phyloP scores from a whole-genome alignment of 768 basidiomycete species.

The Mycena galopus region DNA sequence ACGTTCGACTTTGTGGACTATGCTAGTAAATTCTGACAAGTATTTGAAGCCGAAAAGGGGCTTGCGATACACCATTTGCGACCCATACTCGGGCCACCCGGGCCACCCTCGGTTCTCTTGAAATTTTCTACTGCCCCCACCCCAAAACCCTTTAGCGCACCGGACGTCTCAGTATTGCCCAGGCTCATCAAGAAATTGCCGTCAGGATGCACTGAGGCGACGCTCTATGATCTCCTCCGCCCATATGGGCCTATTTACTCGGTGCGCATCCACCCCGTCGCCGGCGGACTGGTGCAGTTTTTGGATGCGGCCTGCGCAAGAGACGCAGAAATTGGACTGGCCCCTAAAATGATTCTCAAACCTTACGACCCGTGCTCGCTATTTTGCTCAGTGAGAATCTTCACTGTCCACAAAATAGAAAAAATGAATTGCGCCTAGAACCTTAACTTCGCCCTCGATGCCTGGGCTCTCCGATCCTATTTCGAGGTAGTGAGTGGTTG shows the following conservation, averaged over 20 bases:
- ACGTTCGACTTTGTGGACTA: background rate
- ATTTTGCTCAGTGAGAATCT: constrained; percentile 30
- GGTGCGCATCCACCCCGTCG: background rate
- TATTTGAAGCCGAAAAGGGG: background rate
- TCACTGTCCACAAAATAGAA: background rate
- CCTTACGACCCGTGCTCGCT: constrained; percentile 34
- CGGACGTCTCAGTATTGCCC: background rate
- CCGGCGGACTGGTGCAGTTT: constrained; percentile 7
- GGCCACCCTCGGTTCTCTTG: background rate
- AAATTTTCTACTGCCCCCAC: background rate
- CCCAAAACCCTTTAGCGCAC: background rate
- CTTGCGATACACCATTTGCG: background rate
- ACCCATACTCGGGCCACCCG: background rate
- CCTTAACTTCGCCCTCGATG: constrained; percentile 14
- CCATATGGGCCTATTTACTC: constrained; percentile 5
- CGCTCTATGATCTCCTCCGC: constrained; percentile 5
- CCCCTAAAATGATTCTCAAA: constrained; percentile 2
- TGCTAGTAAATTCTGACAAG: too few species aligned
- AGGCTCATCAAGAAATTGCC: background rate
- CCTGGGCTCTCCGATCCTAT: constrained; percentile 5
- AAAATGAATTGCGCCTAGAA: constrained; percentile 7
- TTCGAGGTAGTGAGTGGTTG: constrained; percentile 31
- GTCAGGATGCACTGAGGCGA: background rate
- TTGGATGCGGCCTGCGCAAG: constrained; percentile 33
- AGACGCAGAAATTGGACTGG: constrained; percentile 19